Conservation (phyloP, 2,329 filamentous ascomycete species). For the Pseudopyricularia javanii region DNA sequence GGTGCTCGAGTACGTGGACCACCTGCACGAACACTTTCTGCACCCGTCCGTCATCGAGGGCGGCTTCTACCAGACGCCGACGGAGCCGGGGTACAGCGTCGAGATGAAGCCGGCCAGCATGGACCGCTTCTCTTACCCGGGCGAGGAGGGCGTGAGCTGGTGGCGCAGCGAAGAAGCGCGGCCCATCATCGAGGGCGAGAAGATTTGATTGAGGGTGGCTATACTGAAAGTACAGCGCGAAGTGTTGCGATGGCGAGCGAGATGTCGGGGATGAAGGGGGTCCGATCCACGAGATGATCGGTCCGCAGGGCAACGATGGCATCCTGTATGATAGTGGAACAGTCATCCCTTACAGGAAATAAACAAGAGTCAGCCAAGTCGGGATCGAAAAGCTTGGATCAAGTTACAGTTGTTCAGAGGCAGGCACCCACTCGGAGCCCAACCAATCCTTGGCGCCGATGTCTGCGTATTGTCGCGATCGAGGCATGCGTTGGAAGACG, state of each 20-base stretch:
- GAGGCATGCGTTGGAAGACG: too few relatives aligned
- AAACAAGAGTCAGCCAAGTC: too few relatives aligned
- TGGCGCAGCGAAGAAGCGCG: slow-evolving; percentile 75
- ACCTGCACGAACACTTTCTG: slow-evolving; percentile 86
- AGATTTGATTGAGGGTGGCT: slow-evolving; percentile 28
- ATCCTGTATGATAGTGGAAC: slow-evolving; percentile 12
- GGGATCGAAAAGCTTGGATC: too few relatives aligned
- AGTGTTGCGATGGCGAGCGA: background rate
- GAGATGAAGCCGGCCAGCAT: slow-evolving; percentile 89
- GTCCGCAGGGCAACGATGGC: slow-evolving; percentile 20
- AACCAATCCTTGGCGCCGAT: too few relatives aligned
- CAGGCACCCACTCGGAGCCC: too few relatives aligned
- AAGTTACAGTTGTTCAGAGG: too few relatives aligned
- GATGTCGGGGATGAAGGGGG: background rate
- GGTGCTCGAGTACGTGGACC: slow-evolving; percentile 83
- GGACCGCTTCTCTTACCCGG: slow-evolving; percentile 67
- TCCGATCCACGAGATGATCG: slow-evolving; percentile 4
- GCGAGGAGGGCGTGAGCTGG: slow-evolving; percentile 68
- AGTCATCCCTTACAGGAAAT: too few relatives aligned
- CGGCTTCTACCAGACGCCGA: slow-evolving; percentile 80
- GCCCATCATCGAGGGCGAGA: slow-evolving; percentile 53
- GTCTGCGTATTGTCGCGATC: too few relatives aligned
- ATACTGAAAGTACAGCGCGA: background rate
- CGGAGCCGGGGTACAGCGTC: slow-evolving; percentile 74
- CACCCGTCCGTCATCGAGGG: slow-evolving; percentile 70